These are phyloP conservation scores for Darksidea phi DNA, from an alignment of 495 filamentous ascomycete species.

Conservation along the genomic window DNA sequence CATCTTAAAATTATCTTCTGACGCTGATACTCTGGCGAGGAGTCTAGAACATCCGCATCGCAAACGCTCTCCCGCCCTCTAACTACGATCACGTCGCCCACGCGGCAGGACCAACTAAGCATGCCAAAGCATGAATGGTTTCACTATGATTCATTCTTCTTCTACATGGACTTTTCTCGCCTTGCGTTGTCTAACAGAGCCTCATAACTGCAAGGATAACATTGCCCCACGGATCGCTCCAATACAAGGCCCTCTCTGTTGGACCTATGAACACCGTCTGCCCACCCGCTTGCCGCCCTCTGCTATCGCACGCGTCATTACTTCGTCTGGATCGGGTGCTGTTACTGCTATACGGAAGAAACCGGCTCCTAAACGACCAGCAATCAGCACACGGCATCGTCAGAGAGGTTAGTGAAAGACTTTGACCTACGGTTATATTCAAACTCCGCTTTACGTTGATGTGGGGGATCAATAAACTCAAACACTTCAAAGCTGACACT, in stretches of 20 bases:
- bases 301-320: conserved; percentile 13
- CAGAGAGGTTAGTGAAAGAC: too few species aligned
- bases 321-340: conserved; percentile 24
- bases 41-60: too few species aligned
- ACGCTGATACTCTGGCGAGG: too few species aligned
- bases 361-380: conserved; percentile 6
- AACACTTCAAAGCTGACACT: conserved; percentile 38
- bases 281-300: conserved; percentile 24
- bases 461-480: conserved; percentile 34
- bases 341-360: conserved; percentile 35
- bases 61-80: too few species aligned
- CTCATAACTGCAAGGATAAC: conserved; percentile 29
- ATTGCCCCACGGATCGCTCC: conserved; percentile 27
- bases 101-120: too few species aligned
- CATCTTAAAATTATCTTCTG: too few species aligned
- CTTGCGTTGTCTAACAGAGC: conserved; percentile 16
- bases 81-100: too few species aligned
- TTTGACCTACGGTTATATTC: conserved; percentile 25
- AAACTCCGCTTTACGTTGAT: conserved; percentile 13
- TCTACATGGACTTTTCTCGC: conserved; percentile 13
- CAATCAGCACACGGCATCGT: too few species aligned
- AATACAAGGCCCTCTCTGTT: conserved; percentile 12
- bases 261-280: conserved; percentile 16
- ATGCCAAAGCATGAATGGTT: too few species aligned
- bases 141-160: too few species aligned